phyloP scores from a whole-genome alignment of 208 protist genomes.

The Histomonas meleagridis region DNA sequence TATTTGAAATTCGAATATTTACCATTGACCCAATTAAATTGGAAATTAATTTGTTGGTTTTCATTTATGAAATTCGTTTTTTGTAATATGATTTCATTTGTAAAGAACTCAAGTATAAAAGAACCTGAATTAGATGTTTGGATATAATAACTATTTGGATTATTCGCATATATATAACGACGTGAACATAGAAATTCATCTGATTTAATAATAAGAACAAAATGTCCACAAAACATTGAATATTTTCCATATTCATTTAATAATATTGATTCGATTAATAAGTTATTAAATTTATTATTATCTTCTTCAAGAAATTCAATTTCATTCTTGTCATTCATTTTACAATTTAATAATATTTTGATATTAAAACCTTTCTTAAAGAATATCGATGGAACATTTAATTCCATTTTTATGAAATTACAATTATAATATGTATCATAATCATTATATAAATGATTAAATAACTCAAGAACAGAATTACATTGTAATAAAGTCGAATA shows the following conservation, averaged over 20 bases:
- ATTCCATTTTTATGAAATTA: too few relatives aligned
- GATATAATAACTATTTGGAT: neutral
- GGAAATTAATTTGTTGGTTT: neutral
- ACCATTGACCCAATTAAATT: neutral
- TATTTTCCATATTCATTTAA: slow-evolving; percentile 6
- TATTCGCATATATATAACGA: neutral
- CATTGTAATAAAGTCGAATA: too few relatives aligned
- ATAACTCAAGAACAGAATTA: too few relatives aligned
- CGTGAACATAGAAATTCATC: neutral
- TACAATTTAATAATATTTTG: too few relatives aligned
- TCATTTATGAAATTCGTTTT: neutral
- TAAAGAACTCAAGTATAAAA: neutral
- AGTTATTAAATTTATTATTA: too few relatives aligned
- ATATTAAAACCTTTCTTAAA: too few relatives aligned
- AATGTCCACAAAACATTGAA: neutral
- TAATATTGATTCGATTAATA: neutral
- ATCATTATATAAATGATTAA: too few relatives aligned
- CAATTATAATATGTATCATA: too few relatives aligned
- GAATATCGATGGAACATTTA: too few relatives aligned
- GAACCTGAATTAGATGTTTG: neutral
- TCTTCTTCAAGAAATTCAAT: too few relatives aligned
- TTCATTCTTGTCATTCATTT: too few relatives aligned
- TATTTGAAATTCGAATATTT: neutral
- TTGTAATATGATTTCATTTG: neutral
- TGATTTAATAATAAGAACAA: neutral